Percentiles rank a stretch among this genome's conserved stretches.
Conservation (phyloP, 768 basidiomycete genomes). For the Termitomyces sp. region DNA sequence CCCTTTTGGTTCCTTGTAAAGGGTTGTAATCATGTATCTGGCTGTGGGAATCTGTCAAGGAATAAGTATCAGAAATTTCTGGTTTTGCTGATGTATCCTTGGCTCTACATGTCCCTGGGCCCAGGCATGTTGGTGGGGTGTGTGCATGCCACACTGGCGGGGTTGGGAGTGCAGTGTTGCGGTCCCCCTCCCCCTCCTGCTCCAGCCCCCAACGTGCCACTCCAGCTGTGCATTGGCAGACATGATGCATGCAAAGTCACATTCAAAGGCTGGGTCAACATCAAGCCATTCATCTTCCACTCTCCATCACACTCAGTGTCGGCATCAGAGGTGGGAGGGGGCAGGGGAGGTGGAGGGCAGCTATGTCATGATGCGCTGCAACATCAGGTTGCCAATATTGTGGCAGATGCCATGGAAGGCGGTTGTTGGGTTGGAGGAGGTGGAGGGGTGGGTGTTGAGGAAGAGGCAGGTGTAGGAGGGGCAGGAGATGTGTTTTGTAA, state of each 20-base stretch:
- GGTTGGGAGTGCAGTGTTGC: conserved; percentile 45
- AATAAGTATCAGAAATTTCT: too few relatives aligned
- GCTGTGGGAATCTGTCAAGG: too few relatives aligned
- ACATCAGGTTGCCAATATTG: conserved; percentile 71
- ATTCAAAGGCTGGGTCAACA: conserved; percentile 73
- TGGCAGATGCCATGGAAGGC: conserved; percentile 77
- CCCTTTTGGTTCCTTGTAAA: too few relatives aligned
- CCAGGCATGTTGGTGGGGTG: conserved; percentile 51
- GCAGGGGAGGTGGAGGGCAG: conserved; percentile 49
- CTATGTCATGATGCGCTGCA: conserved; percentile 69
- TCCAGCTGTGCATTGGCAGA: conserved; percentile 57
- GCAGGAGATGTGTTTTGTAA: too few relatives aligned
- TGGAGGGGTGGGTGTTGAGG: conserved; percentile 55
- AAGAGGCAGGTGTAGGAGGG: conserved; percentile 5
- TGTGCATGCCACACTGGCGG: conserved; percentile 51
- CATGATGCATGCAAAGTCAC: conserved; percentile 58
- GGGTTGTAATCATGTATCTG: too few relatives aligned
- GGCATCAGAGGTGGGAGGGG: too few relatives aligned
- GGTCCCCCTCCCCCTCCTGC: too few relatives aligned
- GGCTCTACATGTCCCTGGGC: conserved; percentile 67
- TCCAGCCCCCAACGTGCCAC: conserved; percentile 27
- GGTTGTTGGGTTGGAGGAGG: conserved; percentile 43
- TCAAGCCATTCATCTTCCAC: conserved; percentile 66
- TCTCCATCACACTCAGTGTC: too few relatives aligned
- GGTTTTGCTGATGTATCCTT: conserved; percentile 18